phyloP scores from a whole-genome alignment of 805 yeast species.

The Candida peoriensis region DNA sequence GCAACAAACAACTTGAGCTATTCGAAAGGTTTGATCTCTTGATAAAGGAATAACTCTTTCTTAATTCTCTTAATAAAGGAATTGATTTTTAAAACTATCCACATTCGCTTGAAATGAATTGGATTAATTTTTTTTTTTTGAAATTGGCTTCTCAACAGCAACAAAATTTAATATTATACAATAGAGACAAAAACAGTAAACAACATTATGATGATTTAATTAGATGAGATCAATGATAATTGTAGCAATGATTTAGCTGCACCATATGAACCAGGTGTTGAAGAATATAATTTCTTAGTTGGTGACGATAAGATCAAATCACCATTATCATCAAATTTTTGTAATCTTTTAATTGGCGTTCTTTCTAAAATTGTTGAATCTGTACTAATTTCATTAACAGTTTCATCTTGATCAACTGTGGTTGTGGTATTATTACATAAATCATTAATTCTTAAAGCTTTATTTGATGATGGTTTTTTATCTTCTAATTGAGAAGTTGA shows the following conservation, averaged over 20 bases:
- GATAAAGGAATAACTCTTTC: no score
- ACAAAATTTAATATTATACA: no score
- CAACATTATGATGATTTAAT: constrained; percentile 6
- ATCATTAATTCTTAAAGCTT: constrained; percentile 16
- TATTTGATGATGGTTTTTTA: constrained; percentile 1
- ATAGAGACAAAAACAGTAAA: no score
- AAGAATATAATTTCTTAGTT: constrained; percentile 27
- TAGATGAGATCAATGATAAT: constrained; percentile 30
- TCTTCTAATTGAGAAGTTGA: constrained; percentile 1
- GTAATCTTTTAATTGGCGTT: constrained; percentile 16
- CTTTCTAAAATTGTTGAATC: constrained; percentile 7
- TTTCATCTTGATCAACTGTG: constrained; percentile 6
- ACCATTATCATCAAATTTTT: constrained; percentile 18
- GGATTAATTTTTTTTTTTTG: no score
- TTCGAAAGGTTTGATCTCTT: no score
- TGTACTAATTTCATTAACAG: constrained; percentile 1
- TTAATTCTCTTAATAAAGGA: no score
- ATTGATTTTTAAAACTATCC: no score
- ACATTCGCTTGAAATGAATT: no score
- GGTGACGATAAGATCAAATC: constrained; percentile 31
- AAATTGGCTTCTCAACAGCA: no score
- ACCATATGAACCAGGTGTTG: constrained; percentile 44
- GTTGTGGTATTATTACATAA: constrained; percentile 10
- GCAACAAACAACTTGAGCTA: no score
- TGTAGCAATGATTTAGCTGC: constrained; percentile 42